phyloP scores from a whole-genome alignment of 768 basidiomycete species.

The Phlebiopsis gigantea region DNA sequence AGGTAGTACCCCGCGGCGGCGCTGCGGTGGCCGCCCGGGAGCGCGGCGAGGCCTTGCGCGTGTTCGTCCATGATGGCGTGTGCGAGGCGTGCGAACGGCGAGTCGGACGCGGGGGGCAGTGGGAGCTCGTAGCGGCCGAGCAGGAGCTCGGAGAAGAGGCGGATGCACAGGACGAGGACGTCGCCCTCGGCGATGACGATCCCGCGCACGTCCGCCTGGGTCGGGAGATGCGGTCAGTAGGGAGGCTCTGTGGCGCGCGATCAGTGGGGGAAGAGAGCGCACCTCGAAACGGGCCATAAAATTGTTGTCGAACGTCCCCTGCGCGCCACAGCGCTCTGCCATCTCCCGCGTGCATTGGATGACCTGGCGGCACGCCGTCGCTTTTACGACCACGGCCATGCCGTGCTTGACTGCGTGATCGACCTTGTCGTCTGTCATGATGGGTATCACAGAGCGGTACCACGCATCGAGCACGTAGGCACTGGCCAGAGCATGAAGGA shows the following conservation, averaged over 20 bases:
- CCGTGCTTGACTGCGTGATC: neutral
- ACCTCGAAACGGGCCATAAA: slow-evolving; percentile 10
- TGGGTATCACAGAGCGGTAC: neutral
- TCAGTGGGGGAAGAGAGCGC: neutral
- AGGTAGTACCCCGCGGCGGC: slow-evolving; percentile 11
- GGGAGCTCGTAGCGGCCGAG: slow-evolving; percentile 12
- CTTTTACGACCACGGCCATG: slow-evolving; percentile 3
- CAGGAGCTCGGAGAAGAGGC: slow-evolving; percentile 18
- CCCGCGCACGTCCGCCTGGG: slow-evolving; percentile 7
- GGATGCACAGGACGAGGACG: slow-evolving; percentile 20
- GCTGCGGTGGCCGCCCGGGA: slow-evolving; percentile 9
- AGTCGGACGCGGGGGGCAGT: slow-evolving; percentile 4
- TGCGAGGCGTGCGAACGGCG: slow-evolving; percentile 12
- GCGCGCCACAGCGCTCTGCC: slow-evolving; percentile 1
- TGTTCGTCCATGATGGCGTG: slow-evolving; percentile 3
- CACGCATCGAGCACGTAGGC: slow-evolving; percentile 4
- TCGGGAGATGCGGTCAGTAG: neutral
- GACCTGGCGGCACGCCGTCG: neutral
- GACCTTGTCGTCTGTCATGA: neutral
- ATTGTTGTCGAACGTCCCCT: slow-evolving; percentile 11
- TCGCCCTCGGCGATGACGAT: slow-evolving; percentile 22
- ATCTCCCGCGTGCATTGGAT: neutral
- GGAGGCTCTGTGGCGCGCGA: neutral
- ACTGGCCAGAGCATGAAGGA: neutral
- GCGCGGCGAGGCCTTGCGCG: neutral